These are phyloP conservation scores for Chlamydomonas sp. DNA, from an alignment of 139 green algal genomes.

Conservation along the genomic window DNA sequence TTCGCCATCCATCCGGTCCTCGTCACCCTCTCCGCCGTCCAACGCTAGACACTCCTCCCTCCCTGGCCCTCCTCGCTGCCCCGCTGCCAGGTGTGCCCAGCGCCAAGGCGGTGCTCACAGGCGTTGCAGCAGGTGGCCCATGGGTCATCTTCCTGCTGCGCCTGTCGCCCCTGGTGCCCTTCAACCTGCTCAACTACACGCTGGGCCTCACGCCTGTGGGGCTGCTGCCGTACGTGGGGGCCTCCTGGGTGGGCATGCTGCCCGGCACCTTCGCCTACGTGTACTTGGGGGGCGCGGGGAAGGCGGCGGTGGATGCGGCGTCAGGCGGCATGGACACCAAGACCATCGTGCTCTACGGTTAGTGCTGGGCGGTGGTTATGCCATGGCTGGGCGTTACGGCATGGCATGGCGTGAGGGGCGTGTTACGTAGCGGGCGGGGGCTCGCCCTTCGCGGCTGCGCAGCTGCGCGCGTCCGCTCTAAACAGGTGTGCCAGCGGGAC, in stretches of 20 bases:
- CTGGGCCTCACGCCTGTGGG: slow-evolving; percentile 46
- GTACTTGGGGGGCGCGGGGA: slow-evolving; percentile 67
- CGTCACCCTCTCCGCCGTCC: background rate
- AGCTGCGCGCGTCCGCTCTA: too few relatives aligned
- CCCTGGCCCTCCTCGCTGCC: slow-evolving; percentile 53
- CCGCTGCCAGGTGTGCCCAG: slow-evolving; percentile 59
- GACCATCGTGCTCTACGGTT: slow-evolving; percentile 64
- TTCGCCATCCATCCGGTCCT: background rate
- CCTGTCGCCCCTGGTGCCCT: slow-evolving; percentile 80
- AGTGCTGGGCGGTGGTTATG: background rate
- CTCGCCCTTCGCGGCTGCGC: too few relatives aligned
- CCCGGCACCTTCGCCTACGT: slow-evolving; percentile 88
- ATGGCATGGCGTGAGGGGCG: too few relatives aligned
- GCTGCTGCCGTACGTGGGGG: slow-evolving; percentile 68
- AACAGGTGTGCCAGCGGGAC: too few relatives aligned
- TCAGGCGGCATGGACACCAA: slow-evolving; percentile 17
- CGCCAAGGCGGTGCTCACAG: slow-evolving; percentile 41
- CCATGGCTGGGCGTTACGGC: background rate
- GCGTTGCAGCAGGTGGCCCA: slow-evolving; percentile 5
- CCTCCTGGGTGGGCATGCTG: slow-evolving; percentile 86
- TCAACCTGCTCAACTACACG: slow-evolving; percentile 80
- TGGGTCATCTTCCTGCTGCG: slow-evolving; percentile 80
- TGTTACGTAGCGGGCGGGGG: background rate
- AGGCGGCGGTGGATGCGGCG: slow-evolving; percentile 62
- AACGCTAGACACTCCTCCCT: background rate